A percentile compares a stretch with the other conserved stretches of the same genome.
Conservation (phyloP, 2,329 filamentous ascomycete genomes). For the Xylariaceae sp. region DNA sequence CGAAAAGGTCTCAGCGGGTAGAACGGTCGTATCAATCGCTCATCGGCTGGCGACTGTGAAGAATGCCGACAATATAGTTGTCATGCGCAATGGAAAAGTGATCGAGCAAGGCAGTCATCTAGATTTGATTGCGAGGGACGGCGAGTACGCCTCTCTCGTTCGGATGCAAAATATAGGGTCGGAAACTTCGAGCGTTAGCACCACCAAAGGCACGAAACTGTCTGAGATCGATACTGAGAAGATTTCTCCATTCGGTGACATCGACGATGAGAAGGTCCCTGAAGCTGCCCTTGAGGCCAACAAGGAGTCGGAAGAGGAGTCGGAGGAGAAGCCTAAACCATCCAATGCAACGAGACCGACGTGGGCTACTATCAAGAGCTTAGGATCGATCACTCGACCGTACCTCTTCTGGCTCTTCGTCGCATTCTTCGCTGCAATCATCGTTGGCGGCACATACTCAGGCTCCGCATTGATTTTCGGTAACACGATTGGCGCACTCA, state of each 20-base stretch:
- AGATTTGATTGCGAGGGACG: constrained; percentile 50
- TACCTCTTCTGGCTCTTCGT: constrained; percentile 44
- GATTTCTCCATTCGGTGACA: constrained; percentile 19
- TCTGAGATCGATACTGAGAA: constrained; percentile 45
- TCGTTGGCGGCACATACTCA: constrained; percentile 59
- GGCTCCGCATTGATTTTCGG: constrained; percentile 60
- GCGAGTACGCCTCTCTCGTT: constrained; percentile 38
- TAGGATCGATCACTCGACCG: constrained; percentile 43
- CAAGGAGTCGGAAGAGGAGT: constrained; percentile 14
- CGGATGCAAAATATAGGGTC: constrained; percentile 39
- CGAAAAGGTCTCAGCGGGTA: constrained; percentile 36
- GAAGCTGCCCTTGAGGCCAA: constrained; percentile 14
- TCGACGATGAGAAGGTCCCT: constrained; percentile 18
- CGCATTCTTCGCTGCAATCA: constrained; percentile 47
- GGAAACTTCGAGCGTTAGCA: constrained; percentile 39
- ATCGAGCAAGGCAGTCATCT: constrained; percentile 66
- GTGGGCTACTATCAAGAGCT: constrained; percentile 43
- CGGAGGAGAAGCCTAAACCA: constrained; percentile 8
- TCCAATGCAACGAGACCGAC: constrained; percentile 30
- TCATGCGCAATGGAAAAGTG: constrained; percentile 61
- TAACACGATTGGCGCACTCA: constrained; percentile 53
- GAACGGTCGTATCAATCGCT: constrained; percentile 70
- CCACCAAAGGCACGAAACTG: constrained; percentile 32
- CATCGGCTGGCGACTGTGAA: constrained; percentile 63
- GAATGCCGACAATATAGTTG: constrained; percentile 67